These are phyloP conservation scores for Plasmodium ovale DNA, from an alignment of 169 alveolate species.

Conservation along the genomic window DNA sequence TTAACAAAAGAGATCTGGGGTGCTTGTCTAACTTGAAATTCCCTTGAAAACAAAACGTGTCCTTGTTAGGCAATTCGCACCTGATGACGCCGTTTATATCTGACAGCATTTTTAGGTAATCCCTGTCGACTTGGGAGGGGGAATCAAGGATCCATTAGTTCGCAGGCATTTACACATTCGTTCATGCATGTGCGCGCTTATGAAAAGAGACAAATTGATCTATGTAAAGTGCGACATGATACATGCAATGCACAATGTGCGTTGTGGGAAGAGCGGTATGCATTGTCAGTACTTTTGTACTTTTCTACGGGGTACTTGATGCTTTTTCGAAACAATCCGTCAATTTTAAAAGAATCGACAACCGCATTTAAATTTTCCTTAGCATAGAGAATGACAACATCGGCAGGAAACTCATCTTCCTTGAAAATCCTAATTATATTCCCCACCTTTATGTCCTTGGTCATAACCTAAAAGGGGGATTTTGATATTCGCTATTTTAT, in stretches of 20 bases:
- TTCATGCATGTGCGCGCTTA: neutral
- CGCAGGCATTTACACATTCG: neutral
- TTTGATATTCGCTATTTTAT: no score
- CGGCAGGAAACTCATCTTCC: conserved; percentile 76
- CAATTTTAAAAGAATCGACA: conserved; percentile 68
- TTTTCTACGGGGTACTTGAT: conserved; percentile 70
- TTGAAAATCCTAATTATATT: conserved; percentile 60
- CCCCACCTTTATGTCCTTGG: conserved; percentile 75
- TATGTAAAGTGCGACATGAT: no score
- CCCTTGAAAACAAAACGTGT: conserved; percentile 70
- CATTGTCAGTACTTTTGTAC: conserved; percentile 64
- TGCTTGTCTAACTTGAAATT: conserved; percentile 59
- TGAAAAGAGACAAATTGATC: no score
- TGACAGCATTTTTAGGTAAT: conserved; percentile 71
- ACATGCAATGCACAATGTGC: neutral
- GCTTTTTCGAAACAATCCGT: conserved; percentile 54
- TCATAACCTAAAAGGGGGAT: conserved; percentile 47
- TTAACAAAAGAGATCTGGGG: conserved; percentile 63
- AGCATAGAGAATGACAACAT: conserved; percentile 67
- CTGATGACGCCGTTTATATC: conserved; percentile 73
- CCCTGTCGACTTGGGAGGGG: conserved; percentile 43
- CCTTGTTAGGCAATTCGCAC: conserved; percentile 75
- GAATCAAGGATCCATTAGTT: neutral
- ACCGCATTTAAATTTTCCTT: conserved; percentile 66
- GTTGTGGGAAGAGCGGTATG: no score